Base-by-base conservation (phyloP, 345 rosid genomes). In the Rhodomyrtus tomentosa region DNA sequence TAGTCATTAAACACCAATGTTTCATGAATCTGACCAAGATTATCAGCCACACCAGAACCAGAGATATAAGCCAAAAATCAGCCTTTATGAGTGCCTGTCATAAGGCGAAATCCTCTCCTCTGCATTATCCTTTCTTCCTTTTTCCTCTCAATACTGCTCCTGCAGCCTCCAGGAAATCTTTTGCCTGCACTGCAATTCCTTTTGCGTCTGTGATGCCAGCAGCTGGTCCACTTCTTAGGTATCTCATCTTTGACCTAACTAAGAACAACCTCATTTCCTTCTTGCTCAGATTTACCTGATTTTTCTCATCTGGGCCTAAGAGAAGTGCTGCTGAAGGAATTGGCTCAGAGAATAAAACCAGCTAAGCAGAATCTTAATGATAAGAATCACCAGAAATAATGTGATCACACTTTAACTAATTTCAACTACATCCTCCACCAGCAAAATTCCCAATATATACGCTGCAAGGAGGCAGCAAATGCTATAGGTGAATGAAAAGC, bases 51-150 rank as follows among this genome's bases (percentile, higher is more conserved):
- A 52, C 98, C 96, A 50, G 96, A 93, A 74, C 98, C 98, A 36
- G 93, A 86, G 62, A 95, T 80, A 94, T 87, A 73, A 95, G 95
- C 98, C 93, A 94, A 55, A 96, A 92, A 85, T 94, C 96, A 2
- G 92, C 93, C 86, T 95, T 91, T 80, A 88, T 84, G 84, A 95
- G 85, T 81, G 96, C 94, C 88, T 94, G 95, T 50, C 84, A 50
- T 82, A 95, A 90, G 62, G 95, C 93, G 89, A 96, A 93, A 86
- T 96, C 92, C 89, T 96, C 95, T 29, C 95, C 98, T 89, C 93
- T 88, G 20, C 88, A 93, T 0, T 93, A 95, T 12, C 90, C 93
- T 83, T 86, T 93, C 87, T 87, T 93, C 84, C 89, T 82, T 87
- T 89, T 94, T 62, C 91, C 83, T 86, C 91, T 89, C 80, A 91